phyloP scores from a whole-genome alignment of 305 asterid species.

The Rubia peregrina region DNA sequence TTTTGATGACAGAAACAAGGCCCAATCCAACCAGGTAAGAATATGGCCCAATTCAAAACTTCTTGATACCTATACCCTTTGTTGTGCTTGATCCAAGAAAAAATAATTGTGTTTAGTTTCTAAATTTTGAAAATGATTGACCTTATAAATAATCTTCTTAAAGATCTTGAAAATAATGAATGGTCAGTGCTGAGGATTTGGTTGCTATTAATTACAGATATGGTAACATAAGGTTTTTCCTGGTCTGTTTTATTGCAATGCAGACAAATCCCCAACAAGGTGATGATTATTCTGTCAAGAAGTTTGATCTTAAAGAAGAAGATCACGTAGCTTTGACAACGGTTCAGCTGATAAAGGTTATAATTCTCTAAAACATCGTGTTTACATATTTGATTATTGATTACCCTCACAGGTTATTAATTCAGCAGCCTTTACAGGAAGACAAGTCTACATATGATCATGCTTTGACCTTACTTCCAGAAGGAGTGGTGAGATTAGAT shows the following conservation, averaged over 20 bases:
- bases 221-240: not conserved
- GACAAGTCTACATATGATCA: slow-evolving; percentile 24
- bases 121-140: not conserved
- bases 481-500: slow-evolving; percentile 2
- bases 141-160: not conserved
- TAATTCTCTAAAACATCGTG: not conserved
- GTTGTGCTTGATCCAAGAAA: too few species aligned
- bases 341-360: slow-evolving; percentile 47
- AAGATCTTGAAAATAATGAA: not conserved
- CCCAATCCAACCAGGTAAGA: slow-evolving; percentile 40
- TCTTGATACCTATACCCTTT: too few species aligned
- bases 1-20: slow-evolving; percentile 31
- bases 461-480: slow-evolving; percentile 19
- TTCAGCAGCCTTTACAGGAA: slow-evolving; percentile 31
- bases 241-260: slow-evolving; percentile 15
- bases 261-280: slow-evolving; percentile 36
- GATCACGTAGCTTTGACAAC: slow-evolving; percentile 29
- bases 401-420: not conserved
- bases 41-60: too few species aligned
- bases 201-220: not conserved
- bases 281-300: slow-evolving; percentile 35
- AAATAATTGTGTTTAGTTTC: not conserved
- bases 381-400: not conserved
- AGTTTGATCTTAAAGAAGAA: slow-evolving; percentile 28
- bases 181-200: not conserved